Evolutionary conservation across 306 rosid genomes (phyloP), one percentile per base, ranked within the genome.

Genomic region (Quillaja saponaria): DNA sequence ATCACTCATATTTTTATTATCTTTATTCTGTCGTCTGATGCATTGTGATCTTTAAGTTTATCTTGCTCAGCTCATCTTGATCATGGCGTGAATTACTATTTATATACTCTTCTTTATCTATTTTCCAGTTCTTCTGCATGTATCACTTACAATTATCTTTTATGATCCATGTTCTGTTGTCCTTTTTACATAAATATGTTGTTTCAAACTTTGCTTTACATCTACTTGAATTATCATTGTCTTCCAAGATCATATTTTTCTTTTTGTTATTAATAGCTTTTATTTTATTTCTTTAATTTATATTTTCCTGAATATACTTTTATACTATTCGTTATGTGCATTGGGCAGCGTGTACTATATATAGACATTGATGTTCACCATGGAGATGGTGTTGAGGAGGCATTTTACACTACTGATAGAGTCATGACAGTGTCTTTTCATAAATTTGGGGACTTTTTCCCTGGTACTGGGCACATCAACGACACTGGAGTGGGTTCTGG

Each of bases 331-430:
- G 58, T 63, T 73, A 11, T 48, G 16, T 80, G 56, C 59, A 25
- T 48, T 50, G 55, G 45, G 20, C 83, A 90, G 97, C 97, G 97
- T 47, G 95, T 90, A 46, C 77, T 90, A 51, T 90, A 88, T 54
- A 78, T 85, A 41, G 96, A 88, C 60, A 85, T 88, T 62, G 96
- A 88, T 64, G 96, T 88, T 31, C 95, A 90, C 76, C 97, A 90
- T 13, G 97, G 97, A 31, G 97, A 90, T 67, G 97, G 97, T n/a
- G 97, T 90, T 46, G 97, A 90, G 78, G 95, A 90, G 78, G 97
- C 97, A n/a, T 90, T 90, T 71, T 90, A 90, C 76, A 83, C 94
- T 55, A 90, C 97, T 13, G 95, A 90, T 50, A 83, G 97, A 71
- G 97, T 90, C 67, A 87, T 90, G 97, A 87, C 97, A 0, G 94